phyloP scores from a whole-genome alignment of 1,284 basidiomycete species.

The Ganoderma sinense region DNA sequence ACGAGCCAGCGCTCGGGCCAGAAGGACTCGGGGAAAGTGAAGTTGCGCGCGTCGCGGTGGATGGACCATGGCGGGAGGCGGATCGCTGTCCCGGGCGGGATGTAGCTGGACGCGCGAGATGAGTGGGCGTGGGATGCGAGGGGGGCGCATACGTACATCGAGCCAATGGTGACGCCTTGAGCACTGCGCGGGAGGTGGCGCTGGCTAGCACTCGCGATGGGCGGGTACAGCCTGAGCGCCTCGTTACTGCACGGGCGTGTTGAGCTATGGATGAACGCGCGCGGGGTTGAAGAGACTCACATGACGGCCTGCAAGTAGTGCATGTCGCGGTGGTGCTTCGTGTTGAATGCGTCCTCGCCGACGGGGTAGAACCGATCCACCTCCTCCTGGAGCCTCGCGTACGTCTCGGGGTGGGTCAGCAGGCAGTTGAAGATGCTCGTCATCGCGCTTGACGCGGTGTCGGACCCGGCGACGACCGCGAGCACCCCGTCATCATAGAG shows the following conservation, averaged over 20 bases:
- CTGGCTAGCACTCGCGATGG: slow-evolving; percentile 57
- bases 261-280: neutral
- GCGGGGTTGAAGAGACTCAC: too few relatives aligned
- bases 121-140: neutral
- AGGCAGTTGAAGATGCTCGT: slow-evolving; percentile 33
- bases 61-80: slow-evolving; percentile 35
- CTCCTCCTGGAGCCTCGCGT: slow-evolving; percentile 36
- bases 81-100: slow-evolving; percentile 36
- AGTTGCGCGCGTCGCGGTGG: slow-evolving; percentile 42
- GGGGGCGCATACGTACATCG: slow-evolving; percentile 28
- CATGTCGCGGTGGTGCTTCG: slow-evolving; percentile 35
- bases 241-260: slow-evolving; percentile 57
- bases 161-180: slow-evolving; percentile 30
- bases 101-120: slow-evolving; percentile 20
- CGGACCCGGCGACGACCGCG: slow-evolving; percentile 41
- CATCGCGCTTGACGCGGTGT: slow-evolving; percentile 39
- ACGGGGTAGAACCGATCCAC: slow-evolving; percentile 38
- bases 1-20: slow-evolving; percentile 42
- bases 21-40: slow-evolving; percentile 37
- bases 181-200: slow-evolving; percentile 44
- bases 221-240: slow-evolving; percentile 59
- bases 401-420: slow-evolving; percentile 31
- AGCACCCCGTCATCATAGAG: slow-evolving; percentile 31
- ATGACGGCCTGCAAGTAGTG: slow-evolving; percentile 42
- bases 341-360: slow-evolving; percentile 37